A percentile compares a stretch with the other conserved stretches of the same genome.
Conservation (phyloP, 192 early-diverging fungal genomes). For the Backusella sp. region DNA sequence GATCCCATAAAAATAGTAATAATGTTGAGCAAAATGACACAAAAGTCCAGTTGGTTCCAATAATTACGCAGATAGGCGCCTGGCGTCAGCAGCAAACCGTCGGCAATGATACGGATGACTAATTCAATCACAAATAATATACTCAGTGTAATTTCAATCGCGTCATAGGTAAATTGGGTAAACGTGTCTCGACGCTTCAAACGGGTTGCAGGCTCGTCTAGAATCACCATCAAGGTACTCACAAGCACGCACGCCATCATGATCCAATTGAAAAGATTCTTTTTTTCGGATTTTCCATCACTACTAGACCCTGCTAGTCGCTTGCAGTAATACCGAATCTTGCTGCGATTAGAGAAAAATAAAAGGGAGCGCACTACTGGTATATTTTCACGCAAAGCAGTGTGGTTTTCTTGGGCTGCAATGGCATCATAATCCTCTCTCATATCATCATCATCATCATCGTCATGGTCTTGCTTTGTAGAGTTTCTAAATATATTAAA, state of each 20-base stretch:
- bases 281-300: conserved; percentile 29
- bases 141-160: conserved; percentile 41
- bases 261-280: conserved; percentile 46
- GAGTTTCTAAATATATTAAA: background rate
- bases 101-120: conserved; percentile 51
- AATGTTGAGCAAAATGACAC: conserved; percentile 44
- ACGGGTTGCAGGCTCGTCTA: conserved; percentile 30
- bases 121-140: conserved; percentile 49
- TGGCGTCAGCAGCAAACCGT: conserved; percentile 52
- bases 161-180: conserved; percentile 11
- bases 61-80: conserved; percentile 47
- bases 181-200: conserved; percentile 12
- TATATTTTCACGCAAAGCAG: conserved; percentile 8
- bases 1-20: conserved; percentile 37
- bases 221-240: conserved; percentile 30
- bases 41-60: conserved; percentile 56
- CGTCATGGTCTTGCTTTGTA: background rate
- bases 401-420: conserved; percentile 30
- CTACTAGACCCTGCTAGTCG: conserved; percentile 37
- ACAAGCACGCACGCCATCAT: conserved; percentile 48
- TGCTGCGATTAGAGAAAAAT: conserved; percentile 47
- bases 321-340: conserved; percentile 41
- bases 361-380: conserved; percentile 34
- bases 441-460: conserved; percentile 21
- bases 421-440: conserved; percentile 29